Evolutionary conservation across 2,329 filamentous ascomycete genomes (phyloP), one percentile per base, ranked within the genome.

Genomic region (Trichoderma breve): DNA sequence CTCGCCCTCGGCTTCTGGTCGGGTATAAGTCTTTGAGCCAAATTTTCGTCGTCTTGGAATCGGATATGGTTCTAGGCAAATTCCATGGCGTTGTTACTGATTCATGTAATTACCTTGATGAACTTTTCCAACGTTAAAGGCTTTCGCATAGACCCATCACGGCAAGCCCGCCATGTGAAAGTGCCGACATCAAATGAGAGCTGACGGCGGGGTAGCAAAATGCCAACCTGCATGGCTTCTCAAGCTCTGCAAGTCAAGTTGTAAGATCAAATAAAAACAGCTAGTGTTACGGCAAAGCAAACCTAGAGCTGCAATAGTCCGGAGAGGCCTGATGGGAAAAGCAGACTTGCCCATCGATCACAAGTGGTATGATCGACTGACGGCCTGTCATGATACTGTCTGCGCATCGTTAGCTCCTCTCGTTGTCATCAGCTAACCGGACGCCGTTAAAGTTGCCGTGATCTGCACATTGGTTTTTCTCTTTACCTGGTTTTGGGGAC

Each of bases 321-420:
- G 32, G 47, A 39, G 36, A 36, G 30, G 63, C 30, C 65, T 58
- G 65, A 47, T 68, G 65, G 55, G 36, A 51, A 69, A 61, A 7
- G 39, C 39, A 18, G 43, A n/a, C 14, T 58, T 58, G 18, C 15
- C 53, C 62, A 64, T 64, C 11, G 12, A 34, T 28, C 4, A 34
- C 26, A n/a, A 51, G 66, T 70, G 66, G 66, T 58, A 70, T 70
- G 66, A 70, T 67, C 30, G 43, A 65, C 55, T 30, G 55, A 51
- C 55, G 39, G 12, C 11, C 11, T 21, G 55, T 28, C 26, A 47
- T 60, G 7, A 32, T 60, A 15, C 34, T 55, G 55, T 30, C 24
- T 51, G 62, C 39, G 24, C 47, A 67, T 67, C 34, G 26, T 30
- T 30, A 60, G 53, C 65, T 39, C 26, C 34, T 32, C 28, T 28